phyloP scores from a whole-genome alignment of 1,139 yeast species.

The Debaryomyces sp. region DNA sequence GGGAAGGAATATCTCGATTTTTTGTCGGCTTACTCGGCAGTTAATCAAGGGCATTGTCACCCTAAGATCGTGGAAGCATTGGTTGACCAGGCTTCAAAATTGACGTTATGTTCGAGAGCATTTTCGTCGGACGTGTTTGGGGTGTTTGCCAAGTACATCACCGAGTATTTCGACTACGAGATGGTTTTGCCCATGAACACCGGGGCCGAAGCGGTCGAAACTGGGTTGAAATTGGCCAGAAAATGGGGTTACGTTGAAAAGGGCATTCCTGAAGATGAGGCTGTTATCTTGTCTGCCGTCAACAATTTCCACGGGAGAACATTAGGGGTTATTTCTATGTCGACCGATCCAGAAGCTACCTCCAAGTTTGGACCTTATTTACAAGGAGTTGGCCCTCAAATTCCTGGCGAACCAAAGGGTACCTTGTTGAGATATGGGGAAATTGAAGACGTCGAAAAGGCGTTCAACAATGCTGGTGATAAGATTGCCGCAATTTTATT shows the following conservation, averaged over 20 bases:
- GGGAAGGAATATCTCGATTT: constrained; percentile 88
- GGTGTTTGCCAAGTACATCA: constrained; percentile 80
- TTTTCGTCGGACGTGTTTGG: constrained; percentile 91
- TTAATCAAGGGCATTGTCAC: constrained; percentile 98
- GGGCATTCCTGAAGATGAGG: constrained; percentile 80
- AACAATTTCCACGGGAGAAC: constrained; percentile 97
- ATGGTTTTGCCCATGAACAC: constrained; percentile 97
- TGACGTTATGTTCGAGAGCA: constrained; percentile 90
- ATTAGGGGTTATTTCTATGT: constrained; percentile 92
- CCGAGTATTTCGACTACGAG: constrained; percentile 89
- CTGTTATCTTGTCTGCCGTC: constrained; percentile 83
- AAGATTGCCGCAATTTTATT: constrained; percentile 87
- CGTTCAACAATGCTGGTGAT: constrained; percentile 83
- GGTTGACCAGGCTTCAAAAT: constrained; percentile 79
- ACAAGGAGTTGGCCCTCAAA: constrained; percentile 77
- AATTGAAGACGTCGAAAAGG: constrained; percentile 84
- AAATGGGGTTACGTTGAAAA: constrained; percentile 95
- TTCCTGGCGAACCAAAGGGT: constrained; percentile 62
- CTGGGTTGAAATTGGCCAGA: constrained; percentile 91
- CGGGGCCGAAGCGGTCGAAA: constrained; percentile 98
- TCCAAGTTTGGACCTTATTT: constrained; percentile 89
- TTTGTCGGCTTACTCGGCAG: constrained; percentile 93
- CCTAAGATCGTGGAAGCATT: constrained; percentile 88
- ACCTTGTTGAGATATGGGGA: constrained; percentile 72
- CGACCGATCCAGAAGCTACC: constrained; percentile 94